Evolutionary conservation across 2,329 filamentous ascomycete genomes (phyloP).

Genomic region (Beauveria sp.): DNA sequence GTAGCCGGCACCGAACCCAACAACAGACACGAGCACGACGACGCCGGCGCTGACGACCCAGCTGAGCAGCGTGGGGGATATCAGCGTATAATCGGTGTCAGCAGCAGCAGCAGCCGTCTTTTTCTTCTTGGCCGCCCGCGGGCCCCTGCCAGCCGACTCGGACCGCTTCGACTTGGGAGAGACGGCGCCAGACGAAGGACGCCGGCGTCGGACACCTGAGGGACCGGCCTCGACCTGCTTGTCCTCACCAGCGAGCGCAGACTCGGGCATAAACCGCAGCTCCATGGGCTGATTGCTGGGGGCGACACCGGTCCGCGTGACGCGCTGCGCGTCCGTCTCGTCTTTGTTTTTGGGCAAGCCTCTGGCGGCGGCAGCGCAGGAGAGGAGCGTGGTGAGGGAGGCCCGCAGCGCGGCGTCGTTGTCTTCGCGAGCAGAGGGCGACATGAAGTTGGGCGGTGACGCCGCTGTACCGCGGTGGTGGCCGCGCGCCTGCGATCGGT

Average conservation of each 20-base stretch:
- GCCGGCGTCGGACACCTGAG: conserved; percentile 13
- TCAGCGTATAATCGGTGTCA: conserved; percentile 28
- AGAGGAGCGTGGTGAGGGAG: conserved; percentile 88
- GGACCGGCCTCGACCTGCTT: conserved; percentile 18
- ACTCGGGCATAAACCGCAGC: conserved; percentile 52
- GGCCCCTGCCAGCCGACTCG: conserved; percentile 28
- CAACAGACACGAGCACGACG: conserved; percentile 59
- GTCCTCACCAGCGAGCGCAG: conserved; percentile 43
- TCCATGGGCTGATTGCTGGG: conserved; percentile 48
- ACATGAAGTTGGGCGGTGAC: conserved; percentile 54
- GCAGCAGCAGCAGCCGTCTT: conserved; percentile 31
- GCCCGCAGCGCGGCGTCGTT: conserved; percentile 90
- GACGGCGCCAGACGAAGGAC: conserved; percentile 19
- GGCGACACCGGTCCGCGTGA: conserved; percentile 31
- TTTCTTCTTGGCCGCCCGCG: conserved; percentile 53
- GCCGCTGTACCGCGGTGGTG: conserved; percentile 24
- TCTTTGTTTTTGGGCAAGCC: conserved; percentile 62
- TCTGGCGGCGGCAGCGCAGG: conserved; percentile 86
- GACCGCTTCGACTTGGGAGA: conserved; percentile 45
- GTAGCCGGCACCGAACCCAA: conserved; percentile 62
- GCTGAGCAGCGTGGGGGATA: conserved; percentile 54
- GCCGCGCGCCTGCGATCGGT: conserved; percentile 39
- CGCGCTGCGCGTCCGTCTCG: conserved; percentile 30
- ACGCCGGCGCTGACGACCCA: conserved; percentile 62
- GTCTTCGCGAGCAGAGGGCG: conserved; percentile 71